phyloP scores from a whole-genome alignment of 2,329 filamentous ascomycete species.

The Microdochium bolleyi region DNA sequence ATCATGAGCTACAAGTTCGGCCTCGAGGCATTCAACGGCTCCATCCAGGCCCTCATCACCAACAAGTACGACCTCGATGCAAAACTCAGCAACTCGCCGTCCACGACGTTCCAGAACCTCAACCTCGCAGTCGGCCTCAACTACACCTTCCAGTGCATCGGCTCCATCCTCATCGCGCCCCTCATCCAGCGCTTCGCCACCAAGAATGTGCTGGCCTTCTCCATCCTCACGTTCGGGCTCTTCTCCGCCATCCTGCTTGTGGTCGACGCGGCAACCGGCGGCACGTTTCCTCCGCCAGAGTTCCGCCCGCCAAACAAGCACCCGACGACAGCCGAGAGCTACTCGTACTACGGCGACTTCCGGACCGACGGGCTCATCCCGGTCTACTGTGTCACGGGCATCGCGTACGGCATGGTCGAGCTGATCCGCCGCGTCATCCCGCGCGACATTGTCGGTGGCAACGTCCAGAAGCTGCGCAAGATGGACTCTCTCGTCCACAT shows the following conservation, averaged over 20 bases:
- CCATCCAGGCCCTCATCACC: constrained; percentile 37
- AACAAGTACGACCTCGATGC: constrained; percentile 40
- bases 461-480: constrained; percentile 37
- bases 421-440: constrained; percentile 41
- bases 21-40: constrained; percentile 41
- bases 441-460: constrained; percentile 40
- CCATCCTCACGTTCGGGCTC: constrained; percentile 35
- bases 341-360: constrained; percentile 37
- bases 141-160: constrained; percentile 41
- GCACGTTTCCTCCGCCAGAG: constrained; percentile 24
- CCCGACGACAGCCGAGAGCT: constrained; percentile 17
- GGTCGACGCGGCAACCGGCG: constrained; percentile 38
- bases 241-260: constrained; percentile 38
- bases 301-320: constrained; percentile 17
- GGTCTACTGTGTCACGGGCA: constrained; percentile 32
- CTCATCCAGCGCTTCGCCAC: constrained; percentile 39
- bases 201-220: constrained; percentile 32
- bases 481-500: constrained; percentile 38
- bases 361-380: constrained; percentile 41
- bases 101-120: constrained; percentile 33
- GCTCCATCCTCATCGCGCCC: constrained; percentile 40
- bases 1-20: constrained; percentile 46
- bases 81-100: constrained; percentile 16
- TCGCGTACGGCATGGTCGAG: constrained; percentile 41
- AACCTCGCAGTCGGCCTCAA: constrained; percentile 39